phyloP scores from a whole-genome alignment of 176 grass and related monocot genomes.

The Zea luxurians region DNA sequence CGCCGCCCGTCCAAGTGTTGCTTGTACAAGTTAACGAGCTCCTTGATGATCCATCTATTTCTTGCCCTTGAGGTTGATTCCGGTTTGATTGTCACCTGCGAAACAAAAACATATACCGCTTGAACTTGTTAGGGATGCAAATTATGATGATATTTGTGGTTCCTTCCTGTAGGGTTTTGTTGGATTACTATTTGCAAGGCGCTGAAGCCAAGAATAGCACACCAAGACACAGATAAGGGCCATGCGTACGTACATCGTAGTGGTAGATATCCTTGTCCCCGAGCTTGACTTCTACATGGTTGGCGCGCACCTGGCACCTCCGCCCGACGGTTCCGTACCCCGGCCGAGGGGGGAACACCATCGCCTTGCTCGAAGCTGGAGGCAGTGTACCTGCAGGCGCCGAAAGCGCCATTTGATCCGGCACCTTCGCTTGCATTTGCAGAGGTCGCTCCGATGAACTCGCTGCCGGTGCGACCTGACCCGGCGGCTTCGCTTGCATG shows the following conservation, averaged over 20 bases:
- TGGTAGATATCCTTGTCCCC: conserved; percentile 40
- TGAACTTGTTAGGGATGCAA: neutral
- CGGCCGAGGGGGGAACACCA: conserved; percentile 24
- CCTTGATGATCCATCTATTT: conserved; percentile 46
- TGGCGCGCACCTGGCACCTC: conserved; percentile 34
- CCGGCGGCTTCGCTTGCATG: neutral
- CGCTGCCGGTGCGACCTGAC: neutral
- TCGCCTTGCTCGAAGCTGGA: conserved; percentile 42
- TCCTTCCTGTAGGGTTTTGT: neutral
- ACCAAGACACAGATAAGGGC: neutral
- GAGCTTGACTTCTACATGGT: conserved; percentile 47
- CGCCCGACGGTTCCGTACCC: conserved; percentile 37
- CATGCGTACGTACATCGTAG: conserved; percentile 46
- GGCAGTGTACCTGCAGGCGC: neutral
- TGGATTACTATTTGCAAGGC: neutral
- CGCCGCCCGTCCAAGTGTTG: conserved; percentile 31
- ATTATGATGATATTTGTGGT: neutral
- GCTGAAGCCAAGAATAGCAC: neutral
- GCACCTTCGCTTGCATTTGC: neutral
- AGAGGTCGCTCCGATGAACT: neutral
- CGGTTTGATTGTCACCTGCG: conserved; percentile 49
- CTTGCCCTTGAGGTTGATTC: conserved; percentile 28
- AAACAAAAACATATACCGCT: neutral
- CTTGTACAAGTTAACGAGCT: conserved; percentile 42
- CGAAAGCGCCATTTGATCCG: neutral